phyloP scores from a whole-genome alignment of 495 filamentous ascomycete genomes.

The Daldinia vernicosa region DNA sequence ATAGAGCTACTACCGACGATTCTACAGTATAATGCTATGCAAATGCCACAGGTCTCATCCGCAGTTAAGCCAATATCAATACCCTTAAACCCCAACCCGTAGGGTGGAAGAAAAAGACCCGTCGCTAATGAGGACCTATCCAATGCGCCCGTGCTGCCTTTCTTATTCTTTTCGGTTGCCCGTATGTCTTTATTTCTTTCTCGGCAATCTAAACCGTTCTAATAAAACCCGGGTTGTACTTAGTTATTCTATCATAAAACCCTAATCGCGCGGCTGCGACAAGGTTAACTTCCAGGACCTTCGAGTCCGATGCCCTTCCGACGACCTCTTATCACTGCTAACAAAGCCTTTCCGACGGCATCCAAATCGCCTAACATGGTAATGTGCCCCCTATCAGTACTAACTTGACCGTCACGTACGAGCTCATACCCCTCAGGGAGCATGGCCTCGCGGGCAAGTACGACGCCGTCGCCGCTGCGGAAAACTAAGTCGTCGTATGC shows the following conservation, averaged over 20 bases:
- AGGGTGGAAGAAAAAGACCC: not conserved
- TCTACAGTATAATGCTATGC: conserved; percentile 17
- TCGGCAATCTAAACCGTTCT: conserved; percentile 12
- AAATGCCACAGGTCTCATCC: conserved; percentile 8
- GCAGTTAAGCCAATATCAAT: not conserved
- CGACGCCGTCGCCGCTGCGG: conserved; percentile 88
- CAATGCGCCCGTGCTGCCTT: conserved; percentile 19
- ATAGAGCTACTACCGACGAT: not conserved
- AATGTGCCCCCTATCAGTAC: conserved; percentile 85
- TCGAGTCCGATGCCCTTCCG: conserved; percentile 72
- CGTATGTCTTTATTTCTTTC: conserved; percentile 21
- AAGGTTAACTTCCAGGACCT: not conserved
- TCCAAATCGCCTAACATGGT: conserved; percentile 85
- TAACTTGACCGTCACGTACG: conserved; percentile 75
- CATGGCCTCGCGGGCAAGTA: conserved; percentile 86
- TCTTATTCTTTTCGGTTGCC: conserved; percentile 33
- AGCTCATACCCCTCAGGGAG: conserved; percentile 80
- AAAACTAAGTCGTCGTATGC: conserved; percentile 90
- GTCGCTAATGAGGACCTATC: conserved; percentile 9
- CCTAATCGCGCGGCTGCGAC: not conserved
- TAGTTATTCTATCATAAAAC: not conserved
- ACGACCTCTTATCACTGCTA: conserved; percentile 71
- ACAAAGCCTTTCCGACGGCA: conserved; percentile 77
- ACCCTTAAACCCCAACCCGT: not conserved
- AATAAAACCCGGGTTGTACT: not conserved